phyloP scores from a whole-genome alignment of 1,284 basidiomycete species.

The Cryptococcus hybrid region DNA sequence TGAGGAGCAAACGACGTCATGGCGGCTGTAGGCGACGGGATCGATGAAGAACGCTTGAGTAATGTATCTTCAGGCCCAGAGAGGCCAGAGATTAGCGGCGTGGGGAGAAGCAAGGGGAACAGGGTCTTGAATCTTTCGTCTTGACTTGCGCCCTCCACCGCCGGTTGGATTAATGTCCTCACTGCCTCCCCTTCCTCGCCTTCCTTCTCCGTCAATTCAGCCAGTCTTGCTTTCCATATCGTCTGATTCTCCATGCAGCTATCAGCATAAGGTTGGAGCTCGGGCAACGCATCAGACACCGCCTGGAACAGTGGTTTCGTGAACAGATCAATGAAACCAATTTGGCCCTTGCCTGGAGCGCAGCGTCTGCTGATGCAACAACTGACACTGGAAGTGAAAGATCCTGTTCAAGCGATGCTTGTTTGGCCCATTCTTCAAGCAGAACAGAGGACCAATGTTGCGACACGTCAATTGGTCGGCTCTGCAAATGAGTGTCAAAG shows the following conservation, averaged over 20 bases:
- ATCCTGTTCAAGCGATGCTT: constrained; percentile 75
- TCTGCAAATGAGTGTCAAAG: constrained; percentile 55
- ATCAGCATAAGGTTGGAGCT: constrained; percentile 62
- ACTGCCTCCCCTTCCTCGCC: constrained; percentile 9
- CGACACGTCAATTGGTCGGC: constrained; percentile 84
- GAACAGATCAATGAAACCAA: constrained; percentile 84
- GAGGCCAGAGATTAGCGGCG: constrained; percentile 22
- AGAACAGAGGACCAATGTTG: constrained; percentile 87
- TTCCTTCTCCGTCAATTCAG: constrained; percentile 44
- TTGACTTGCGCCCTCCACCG: constrained; percentile 26
- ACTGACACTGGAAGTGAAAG: constrained; percentile 72
- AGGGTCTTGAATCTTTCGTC: constrained; percentile 48
- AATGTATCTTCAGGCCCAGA: constrained; percentile 7
- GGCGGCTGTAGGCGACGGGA: neutral
- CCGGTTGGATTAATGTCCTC: constrained; percentile 24
- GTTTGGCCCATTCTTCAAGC: constrained; percentile 82
- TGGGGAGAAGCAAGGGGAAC: constrained; percentile 49
- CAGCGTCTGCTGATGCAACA: constrained; percentile 61
- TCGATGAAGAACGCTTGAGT: neutral
- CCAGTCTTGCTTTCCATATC: constrained; percentile 62
- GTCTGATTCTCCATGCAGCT: constrained; percentile 65
- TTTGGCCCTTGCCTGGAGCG: constrained; percentile 72
- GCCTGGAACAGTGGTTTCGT: constrained; percentile 78
- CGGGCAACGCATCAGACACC: constrained; percentile 68
- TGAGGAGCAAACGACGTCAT: constrained; percentile 1